These are phyloP conservation scores for Vanderwaltozyma tropicalis DNA, from an alignment of 805 yeast species.

Conservation along the genomic window DNA sequence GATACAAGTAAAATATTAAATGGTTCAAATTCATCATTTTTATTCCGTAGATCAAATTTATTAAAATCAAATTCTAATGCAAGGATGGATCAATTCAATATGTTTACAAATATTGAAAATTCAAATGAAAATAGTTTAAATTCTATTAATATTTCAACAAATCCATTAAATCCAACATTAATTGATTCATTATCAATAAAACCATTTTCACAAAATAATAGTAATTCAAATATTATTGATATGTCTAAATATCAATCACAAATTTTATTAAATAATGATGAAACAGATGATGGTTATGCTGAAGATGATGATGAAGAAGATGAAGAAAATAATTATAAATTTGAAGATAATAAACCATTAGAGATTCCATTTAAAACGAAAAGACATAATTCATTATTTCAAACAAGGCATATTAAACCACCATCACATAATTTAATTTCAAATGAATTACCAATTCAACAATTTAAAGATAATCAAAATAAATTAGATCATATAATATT, in stretches of 20 bases:
- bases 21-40: conserved; percentile 2
- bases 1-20: conserved; percentile 3
- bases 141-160: background rate
- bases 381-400: conserved; percentile 11
- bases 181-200: conserved; percentile 2
- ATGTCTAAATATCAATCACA: background rate
- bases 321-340: conserved; percentile 8
- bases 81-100: conserved; percentile 22
- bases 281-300: conserved; percentile 23
- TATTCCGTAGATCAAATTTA: conserved; percentile 6
- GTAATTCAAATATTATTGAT: background rate
- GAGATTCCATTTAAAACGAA: conserved; percentile 17
- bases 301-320: conserved; percentile 27
- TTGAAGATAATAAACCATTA: conserved; percentile 11
- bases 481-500: background rate
- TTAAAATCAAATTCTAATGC: conserved; percentile 16
- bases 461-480: background rate
- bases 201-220: background rate
- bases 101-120: conserved; percentile 9
- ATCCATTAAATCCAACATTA: background rate
- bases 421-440: conserved; percentile 4
- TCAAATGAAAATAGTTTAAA: background rate
- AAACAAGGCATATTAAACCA: conserved; percentile 10
- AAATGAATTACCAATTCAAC: background rate
- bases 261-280: conserved; percentile 6